Percentiles rank a stretch among this genome's conserved stretches.
Conservation (phyloP, 2,329 filamentous ascomycete species). For the Talaromyces funiculosus region DNA sequence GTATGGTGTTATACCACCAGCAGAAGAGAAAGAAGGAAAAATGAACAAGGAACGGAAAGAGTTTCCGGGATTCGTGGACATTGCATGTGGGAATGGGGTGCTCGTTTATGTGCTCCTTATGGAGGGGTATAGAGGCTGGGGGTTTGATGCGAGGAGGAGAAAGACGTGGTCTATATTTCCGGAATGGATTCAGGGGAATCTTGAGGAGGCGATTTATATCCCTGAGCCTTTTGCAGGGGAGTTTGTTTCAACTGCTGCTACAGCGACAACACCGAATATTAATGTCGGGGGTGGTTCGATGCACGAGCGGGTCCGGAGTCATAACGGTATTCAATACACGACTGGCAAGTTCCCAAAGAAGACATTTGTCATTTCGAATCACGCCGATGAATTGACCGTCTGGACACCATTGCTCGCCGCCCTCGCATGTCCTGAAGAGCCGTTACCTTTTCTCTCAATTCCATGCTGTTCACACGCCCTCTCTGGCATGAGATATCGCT, state of each 20-base stretch:
- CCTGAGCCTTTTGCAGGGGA: slow-evolving; percentile 46
- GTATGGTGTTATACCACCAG: slow-evolving; percentile 49
- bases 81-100: slow-evolving; percentile 91
- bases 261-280: background rate
- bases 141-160: slow-evolving; percentile 80
- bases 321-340: slow-evolving; percentile 21
- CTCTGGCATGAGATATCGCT: slow-evolving; percentile 65
- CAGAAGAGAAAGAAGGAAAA: slow-evolving; percentile 14
- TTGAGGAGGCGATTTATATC: slow-evolving; percentile 58
- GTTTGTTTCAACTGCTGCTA: slow-evolving; percentile 4
- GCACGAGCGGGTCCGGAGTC: slow-evolving; percentile 8
- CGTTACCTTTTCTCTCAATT: slow-evolving; percentile 82
- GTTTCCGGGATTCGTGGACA: slow-evolving; percentile 90
- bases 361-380: slow-evolving; percentile 94
- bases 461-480: slow-evolving; percentile 93
- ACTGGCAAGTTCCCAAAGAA: slow-evolving; percentile 62
- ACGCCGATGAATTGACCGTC: slow-evolving; percentile 89
- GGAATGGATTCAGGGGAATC: slow-evolving; percentile 38
- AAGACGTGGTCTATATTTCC: slow-evolving; percentile 80
- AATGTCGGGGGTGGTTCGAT: background rate
- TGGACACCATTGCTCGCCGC: slow-evolving; percentile 90
- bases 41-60: background rate
- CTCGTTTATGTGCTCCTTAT: slow-evolving; percentile 73
- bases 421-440: slow-evolving; percentile 48
- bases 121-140: slow-evolving; percentile 81